A percentile compares a stretch with the other conserved stretches of the same genome.
Evolutionary conservation across 495 filamentous ascomycete genomes (phyloP).

Genomic region (Neurospora discreta): DNA sequence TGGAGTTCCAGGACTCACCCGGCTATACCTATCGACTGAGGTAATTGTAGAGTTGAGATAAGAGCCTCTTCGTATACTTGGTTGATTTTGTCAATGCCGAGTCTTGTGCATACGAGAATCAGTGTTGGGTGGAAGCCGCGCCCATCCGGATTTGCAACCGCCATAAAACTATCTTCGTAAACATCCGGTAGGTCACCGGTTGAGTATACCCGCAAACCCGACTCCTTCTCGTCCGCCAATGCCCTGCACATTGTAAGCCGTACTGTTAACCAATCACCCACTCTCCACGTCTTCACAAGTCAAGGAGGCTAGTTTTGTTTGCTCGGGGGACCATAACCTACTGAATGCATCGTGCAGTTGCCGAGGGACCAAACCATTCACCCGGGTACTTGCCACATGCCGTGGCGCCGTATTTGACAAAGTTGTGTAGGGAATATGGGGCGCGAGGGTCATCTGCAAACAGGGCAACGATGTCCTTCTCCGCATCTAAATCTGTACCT

Average conservation of each 20-base stretch:
- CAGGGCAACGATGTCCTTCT: constrained; percentile 62
- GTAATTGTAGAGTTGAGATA: constrained; percentile 66
- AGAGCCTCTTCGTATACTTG: constrained; percentile 87
- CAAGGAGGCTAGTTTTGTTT: background rate
- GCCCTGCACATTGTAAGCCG: constrained; percentile 43
- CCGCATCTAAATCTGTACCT: constrained; percentile 43
- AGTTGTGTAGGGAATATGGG: constrained; percentile 90
- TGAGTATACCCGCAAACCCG: constrained; percentile 67
- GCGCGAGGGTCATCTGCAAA: constrained; percentile 84
- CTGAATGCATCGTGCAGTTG: constrained; percentile 93
- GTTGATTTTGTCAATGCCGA: constrained; percentile 90
- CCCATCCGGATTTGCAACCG: constrained; percentile 53
- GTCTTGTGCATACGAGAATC: constrained; percentile 73
- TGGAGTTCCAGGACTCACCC: constrained; percentile 51
- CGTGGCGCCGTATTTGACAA: constrained; percentile 77
- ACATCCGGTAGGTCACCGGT: constrained; percentile 86
- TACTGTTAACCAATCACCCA: background rate
- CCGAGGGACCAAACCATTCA: constrained; percentile 99
- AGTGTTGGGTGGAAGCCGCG: constrained; percentile 69
- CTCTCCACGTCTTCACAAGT: background rate
- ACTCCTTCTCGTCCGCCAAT: constrained; percentile 50
- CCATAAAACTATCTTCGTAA: constrained; percentile 78
- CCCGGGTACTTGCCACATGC: constrained; percentile 91
- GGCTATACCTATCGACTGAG: constrained; percentile 89
- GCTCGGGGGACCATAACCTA: constrained; percentile 32